Conservation (phyloP, 805 yeast genomes). For the Ogataea pini region DNA sequence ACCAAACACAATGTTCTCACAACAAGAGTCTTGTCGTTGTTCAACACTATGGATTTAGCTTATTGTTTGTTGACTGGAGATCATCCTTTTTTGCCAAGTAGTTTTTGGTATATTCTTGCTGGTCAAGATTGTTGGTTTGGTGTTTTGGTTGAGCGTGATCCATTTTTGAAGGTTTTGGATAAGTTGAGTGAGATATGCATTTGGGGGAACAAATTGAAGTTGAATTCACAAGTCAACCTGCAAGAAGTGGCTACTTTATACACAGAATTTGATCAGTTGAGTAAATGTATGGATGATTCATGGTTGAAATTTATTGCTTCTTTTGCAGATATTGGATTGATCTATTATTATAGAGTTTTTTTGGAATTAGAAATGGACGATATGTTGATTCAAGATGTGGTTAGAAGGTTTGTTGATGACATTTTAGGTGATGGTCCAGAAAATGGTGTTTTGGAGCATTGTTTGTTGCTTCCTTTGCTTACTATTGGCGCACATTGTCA, state of each 20-base stretch:
- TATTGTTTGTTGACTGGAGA: slow-evolving; percentile 28
- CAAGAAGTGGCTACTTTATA: not conserved
- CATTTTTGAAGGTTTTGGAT: slow-evolving; percentile 35
- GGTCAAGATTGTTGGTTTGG: slow-evolving; percentile 34
- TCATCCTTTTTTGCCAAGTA: slow-evolving; percentile 19
- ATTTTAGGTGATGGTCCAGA: slow-evolving; percentile 6
- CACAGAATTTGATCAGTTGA: not conserved
- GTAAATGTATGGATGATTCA: slow-evolving; percentile 5
- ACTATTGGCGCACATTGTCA: slow-evolving; percentile 29
- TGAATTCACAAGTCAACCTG: not conserved
- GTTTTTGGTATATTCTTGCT: slow-evolving; percentile 25
- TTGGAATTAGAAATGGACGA: slow-evolving; percentile 10
- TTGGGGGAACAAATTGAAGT: slow-evolving; percentile 9
- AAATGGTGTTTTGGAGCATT: slow-evolving; percentile 25
- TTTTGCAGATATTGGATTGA: slow-evolving; percentile 27
- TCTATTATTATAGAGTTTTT: slow-evolving; percentile 26
- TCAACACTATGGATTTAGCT: slow-evolving; percentile 31
- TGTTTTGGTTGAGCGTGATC: slow-evolving; percentile 24
- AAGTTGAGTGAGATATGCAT: slow-evolving; percentile 19
- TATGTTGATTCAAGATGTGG: slow-evolving; percentile 18
- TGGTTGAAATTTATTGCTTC: slow-evolving; percentile 27
- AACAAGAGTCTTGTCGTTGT: slow-evolving; percentile 27
- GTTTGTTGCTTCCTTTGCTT: slow-evolving; percentile 30
- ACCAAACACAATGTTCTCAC: slow-evolving; percentile 13
- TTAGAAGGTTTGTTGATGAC: slow-evolving; percentile 16